Conservation (phyloP, 2,329 filamentous ascomycete genomes). For the Zymoseptoria brevis region DNA sequence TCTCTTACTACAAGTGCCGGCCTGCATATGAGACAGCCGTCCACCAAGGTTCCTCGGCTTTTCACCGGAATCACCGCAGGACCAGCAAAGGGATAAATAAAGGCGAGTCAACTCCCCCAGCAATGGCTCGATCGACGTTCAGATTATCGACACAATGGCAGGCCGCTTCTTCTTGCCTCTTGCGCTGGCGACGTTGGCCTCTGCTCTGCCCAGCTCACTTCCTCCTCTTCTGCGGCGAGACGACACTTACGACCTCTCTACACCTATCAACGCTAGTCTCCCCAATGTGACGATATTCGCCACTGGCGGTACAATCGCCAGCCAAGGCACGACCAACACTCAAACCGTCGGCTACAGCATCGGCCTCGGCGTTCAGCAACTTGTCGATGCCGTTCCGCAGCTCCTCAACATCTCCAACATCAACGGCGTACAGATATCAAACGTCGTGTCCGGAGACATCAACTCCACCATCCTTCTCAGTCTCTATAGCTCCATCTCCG, state of each 20-base stretch:
- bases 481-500: constrained; percentile 43
- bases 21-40: too few relatives aligned
- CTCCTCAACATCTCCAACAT: constrained; percentile 49
- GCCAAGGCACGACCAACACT: constrained; percentile 40
- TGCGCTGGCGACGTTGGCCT: too few relatives aligned
- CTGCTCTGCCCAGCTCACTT: neutral
- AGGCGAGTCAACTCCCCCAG: too few relatives aligned
- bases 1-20: too few relatives aligned
- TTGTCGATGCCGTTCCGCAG: constrained; percentile 9
- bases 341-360: constrained; percentile 51
- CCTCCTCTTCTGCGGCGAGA: constrained; percentile 1
- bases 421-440: constrained; percentile 39
- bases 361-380: constrained; percentile 39
- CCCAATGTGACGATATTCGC: constrained; percentile 52
- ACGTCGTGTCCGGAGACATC: constrained; percentile 32
- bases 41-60: too few relatives aligned
- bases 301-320: constrained; percentile 54
- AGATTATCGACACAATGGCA: too few relatives aligned
- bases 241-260: constrained; percentile 7
- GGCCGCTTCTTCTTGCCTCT: too few relatives aligned
- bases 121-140: too few relatives aligned
- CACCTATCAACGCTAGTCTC: constrained; percentile 37
- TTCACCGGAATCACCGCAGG: too few relatives aligned
- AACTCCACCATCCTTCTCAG: constrained; percentile 43
- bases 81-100: too few relatives aligned